Conservation (phyloP, 352 stramenopile species). For the Pythium rhizo-oryzae region DNA sequence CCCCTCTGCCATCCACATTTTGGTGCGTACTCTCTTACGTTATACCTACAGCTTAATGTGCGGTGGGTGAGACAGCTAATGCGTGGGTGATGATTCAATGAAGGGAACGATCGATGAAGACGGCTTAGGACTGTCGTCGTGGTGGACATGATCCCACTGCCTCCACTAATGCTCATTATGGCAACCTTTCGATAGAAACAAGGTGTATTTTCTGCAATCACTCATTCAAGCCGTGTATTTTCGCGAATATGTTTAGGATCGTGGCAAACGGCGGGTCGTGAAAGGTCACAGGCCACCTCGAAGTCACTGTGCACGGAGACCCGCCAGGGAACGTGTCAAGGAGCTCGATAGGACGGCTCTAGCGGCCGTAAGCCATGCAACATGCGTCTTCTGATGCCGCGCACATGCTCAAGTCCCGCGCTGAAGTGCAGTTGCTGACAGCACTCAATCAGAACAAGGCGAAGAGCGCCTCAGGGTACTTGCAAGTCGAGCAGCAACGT, state of each 20-base stretch:
- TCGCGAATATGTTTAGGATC: slow-evolving; percentile 4
- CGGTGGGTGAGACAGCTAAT: background rate
- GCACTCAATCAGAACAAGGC: slow-evolving; percentile 56
- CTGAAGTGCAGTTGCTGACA: slow-evolving; percentile 54
- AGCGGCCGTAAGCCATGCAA: slow-evolving; percentile 11
- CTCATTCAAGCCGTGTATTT: background rate
- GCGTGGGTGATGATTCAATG: background rate
- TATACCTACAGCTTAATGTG: background rate
- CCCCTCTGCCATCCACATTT: slow-evolving; percentile 81
- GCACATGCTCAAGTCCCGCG: slow-evolving; percentile 42
- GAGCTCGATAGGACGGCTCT: too few relatives aligned
- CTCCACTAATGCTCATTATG: background rate
- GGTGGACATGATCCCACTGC: slow-evolving; percentile 47
- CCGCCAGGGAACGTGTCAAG: background rate
- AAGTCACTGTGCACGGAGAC: background rate
- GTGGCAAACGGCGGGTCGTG: background rate
- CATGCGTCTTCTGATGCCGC: background rate
- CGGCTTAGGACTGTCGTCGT: slow-evolving; percentile 79
- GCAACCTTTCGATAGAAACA: slow-evolving; percentile 6
- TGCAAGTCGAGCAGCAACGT: slow-evolving; percentile 49
- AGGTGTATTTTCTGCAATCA: slow-evolving; percentile 3
- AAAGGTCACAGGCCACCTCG: slow-evolving; percentile 21
- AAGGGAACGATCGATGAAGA: slow-evolving; percentile 90
- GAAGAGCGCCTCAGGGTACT: slow-evolving; percentile 40
- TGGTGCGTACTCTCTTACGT: slow-evolving; percentile 45